Evolutionary conservation across 106 monocot genomes (phyloP).

Genomic region (Ottelia alismoides): DNA sequence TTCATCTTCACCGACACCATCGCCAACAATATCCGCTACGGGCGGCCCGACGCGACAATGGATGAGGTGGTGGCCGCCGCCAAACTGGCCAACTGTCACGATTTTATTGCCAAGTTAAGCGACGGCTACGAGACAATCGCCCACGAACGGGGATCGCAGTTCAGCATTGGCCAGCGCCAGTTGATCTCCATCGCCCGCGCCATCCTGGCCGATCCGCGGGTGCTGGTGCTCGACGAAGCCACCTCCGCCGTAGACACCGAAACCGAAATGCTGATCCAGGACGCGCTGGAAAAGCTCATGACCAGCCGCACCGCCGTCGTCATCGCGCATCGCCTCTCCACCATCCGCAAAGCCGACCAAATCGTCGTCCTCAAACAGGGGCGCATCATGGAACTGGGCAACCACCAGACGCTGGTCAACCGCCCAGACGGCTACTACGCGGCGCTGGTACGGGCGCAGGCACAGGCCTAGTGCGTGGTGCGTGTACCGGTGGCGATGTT

Average conservation of each 20-base stretch:
- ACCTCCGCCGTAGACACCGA: conserved; percentile 3
- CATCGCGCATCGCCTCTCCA: neutral
- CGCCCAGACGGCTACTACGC: no score
- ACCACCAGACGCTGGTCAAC: no score
- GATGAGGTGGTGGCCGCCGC: conserved; percentile 3
- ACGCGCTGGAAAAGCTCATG: conserved; percentile 4
- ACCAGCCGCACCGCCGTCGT: neutral
- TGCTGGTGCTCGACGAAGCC: conserved; percentile 8
- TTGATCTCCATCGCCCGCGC: conserved; percentile 4
- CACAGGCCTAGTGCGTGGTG: no score
- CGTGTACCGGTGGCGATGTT: no score
- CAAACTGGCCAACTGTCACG: conserved; percentile 3
- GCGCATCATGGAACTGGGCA: neutral
- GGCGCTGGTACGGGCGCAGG: no score
- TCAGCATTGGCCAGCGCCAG: conserved; percentile 2
- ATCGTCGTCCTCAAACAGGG: conserved; percentile 2
- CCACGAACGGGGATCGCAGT: conserved; percentile 3
- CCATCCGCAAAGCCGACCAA: neutral
- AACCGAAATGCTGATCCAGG: conserved; percentile 1
- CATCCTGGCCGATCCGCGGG: no score
- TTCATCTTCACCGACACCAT: conserved; percentile 1
- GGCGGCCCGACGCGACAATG: neutral
- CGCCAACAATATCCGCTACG: conserved; percentile 3
- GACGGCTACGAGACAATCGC: conserved; percentile 4
- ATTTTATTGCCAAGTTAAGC: conserved; percentile 5